Evolutionary conservation across 2,329 filamentous ascomycete species (phyloP).

Genomic region (Fusarium robinianum): DNA sequence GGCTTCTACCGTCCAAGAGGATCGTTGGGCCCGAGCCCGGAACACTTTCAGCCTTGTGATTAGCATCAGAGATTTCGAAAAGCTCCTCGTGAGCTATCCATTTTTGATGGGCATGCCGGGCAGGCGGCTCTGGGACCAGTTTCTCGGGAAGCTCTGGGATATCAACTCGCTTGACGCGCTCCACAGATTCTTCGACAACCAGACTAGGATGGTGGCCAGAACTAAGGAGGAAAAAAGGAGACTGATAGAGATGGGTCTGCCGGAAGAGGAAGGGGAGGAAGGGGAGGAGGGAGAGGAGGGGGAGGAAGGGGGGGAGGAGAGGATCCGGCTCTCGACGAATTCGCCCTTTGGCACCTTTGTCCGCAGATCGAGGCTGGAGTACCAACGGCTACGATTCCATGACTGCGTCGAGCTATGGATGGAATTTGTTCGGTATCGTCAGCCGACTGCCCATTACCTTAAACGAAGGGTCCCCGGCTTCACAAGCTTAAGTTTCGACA

Average conservation of each 20-base stretch:
- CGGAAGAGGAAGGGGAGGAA: slow-evolving; percentile 58
- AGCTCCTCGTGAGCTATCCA: slow-evolving; percentile 56
- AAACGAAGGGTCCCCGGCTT: slow-evolving; percentile 66
- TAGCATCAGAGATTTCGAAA: slow-evolving; percentile 63
- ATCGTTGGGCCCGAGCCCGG: slow-evolving; percentile 55
- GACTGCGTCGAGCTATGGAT: slow-evolving; percentile 81
- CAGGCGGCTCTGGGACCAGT: slow-evolving; percentile 83
- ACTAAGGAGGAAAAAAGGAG: slow-evolving; percentile 63
- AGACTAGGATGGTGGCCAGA: slow-evolving; percentile 62
- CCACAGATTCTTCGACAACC: slow-evolving; percentile 72
- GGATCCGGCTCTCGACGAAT: slow-evolving; percentile 68
- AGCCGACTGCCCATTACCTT: slow-evolving; percentile 70
- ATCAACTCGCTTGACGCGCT: slow-evolving; percentile 81
- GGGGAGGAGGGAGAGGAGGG: slow-evolving; percentile 54
- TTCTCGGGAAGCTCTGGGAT: slow-evolving; percentile 80
- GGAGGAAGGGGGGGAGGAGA: slow-evolving; percentile 49
- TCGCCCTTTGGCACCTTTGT: slow-evolving; percentile 85
- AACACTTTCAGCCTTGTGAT: slow-evolving; percentile 57
- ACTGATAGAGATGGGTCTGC: slow-evolving; percentile 52
- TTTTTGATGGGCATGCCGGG: slow-evolving; percentile 67
- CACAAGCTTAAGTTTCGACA: slow-evolving; percentile 61
- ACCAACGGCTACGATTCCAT: slow-evolving; percentile 77
- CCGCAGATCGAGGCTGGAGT: slow-evolving; percentile 77
- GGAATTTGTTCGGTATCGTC: slow-evolving; percentile 77
- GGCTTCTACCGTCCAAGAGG: slow-evolving; percentile 31